These are phyloP conservation scores for Ophiognomonia clavigignenti-juglandacearum DNA, from an alignment of 2,329 filamentous ascomycete genomes.

Conservation along the genomic window DNA sequence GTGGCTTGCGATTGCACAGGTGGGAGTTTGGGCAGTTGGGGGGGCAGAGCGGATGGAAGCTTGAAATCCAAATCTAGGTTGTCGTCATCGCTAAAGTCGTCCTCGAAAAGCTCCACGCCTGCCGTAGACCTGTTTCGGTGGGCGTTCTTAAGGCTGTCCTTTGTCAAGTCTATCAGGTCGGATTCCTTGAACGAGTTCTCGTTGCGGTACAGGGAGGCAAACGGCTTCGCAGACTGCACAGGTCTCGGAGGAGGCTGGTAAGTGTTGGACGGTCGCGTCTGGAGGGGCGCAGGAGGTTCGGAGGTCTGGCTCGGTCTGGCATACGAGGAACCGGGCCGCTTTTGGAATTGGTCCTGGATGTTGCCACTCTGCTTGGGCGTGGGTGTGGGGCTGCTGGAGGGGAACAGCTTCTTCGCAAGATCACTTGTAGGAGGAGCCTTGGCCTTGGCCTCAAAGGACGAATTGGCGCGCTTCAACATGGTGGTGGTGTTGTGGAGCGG, in stretches of 20 bases:
- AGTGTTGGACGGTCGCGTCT: constrained; percentile 29
- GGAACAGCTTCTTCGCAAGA: constrained; percentile 49
- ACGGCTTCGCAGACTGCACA: constrained; percentile 22
- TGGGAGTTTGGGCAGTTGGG: constrained; percentile 23
- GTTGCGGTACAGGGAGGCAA: constrained; percentile 39
- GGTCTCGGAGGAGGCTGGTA: constrained; percentile 20
- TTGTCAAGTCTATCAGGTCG: constrained; percentile 32
- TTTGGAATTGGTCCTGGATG: constrained; percentile 47
- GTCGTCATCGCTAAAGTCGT: constrained; percentile 83
- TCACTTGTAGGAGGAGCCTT: constrained; percentile 20
- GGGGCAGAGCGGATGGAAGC: constrained; percentile 48
- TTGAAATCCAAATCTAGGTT: constrained; percentile 68
- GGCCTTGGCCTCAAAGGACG: constrained; percentile 32
- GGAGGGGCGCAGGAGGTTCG: constrained; percentile 22
- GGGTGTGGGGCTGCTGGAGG: constrained; percentile 51
- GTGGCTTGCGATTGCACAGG: constrained; percentile 18
- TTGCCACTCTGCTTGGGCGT: constrained; percentile 36
- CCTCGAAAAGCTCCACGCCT: constrained; percentile 63
- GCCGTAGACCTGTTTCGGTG: constrained; percentile 21
- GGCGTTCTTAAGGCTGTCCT: constrained; percentile 20
- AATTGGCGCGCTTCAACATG: constrained; percentile 17
- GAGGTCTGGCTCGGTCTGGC: constrained; percentile 11
- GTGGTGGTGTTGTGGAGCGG: constrained; percentile 1
- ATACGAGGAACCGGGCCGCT: constrained; percentile 28
- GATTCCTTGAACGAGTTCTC: constrained; percentile 45